These are phyloP conservation scores for Seminavis robusta DNA, from an alignment of 108 stramenopile species.

Conservation along the genomic window DNA sequence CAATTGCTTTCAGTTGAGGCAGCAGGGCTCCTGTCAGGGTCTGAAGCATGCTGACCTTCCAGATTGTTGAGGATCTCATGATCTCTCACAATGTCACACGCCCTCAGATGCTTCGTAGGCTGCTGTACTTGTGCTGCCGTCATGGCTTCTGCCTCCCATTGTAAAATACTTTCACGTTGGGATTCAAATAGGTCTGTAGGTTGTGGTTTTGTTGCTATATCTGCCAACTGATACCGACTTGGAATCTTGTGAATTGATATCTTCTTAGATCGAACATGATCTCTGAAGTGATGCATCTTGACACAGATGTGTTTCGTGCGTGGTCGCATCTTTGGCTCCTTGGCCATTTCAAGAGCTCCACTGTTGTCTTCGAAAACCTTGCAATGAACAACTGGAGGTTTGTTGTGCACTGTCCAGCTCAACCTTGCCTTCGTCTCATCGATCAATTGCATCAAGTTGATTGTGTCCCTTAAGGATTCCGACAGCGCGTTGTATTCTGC, in stretches of 20 bases:
- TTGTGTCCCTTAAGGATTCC: constrained; percentile 12
- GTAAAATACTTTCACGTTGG: constrained; percentile 5
- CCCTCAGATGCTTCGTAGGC: too few relatives aligned
- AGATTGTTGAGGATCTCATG: too few relatives aligned
- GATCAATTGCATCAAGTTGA: constrained; percentile 24
- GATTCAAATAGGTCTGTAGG: constrained; percentile 6
- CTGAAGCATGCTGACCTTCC: too few relatives aligned
- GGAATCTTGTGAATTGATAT: constrained; percentile 14
- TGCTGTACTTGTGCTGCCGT: too few relatives aligned
- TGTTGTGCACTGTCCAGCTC: not conserved
- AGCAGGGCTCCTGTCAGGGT: too few relatives aligned
- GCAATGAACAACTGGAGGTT: constrained; percentile 5
- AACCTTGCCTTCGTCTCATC: constrained; percentile 9
- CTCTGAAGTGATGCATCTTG: constrained; percentile 21
- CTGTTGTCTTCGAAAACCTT: constrained; percentile 30
- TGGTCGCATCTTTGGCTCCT: constrained; percentile 15
- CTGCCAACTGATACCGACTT: constrained; percentile 24
- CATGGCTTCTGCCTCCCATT: too few relatives aligned
- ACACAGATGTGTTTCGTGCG: constrained; percentile 35
- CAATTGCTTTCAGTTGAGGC: too few relatives aligned
- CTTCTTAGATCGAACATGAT: not conserved
- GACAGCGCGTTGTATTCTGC: constrained; percentile 23
- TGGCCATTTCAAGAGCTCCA: constrained; percentile 22
- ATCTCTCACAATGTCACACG: too few relatives aligned
- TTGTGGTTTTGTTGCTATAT: constrained; percentile 34